Percentiles rank a stretch among this genome's conserved stretches.
phyloP scores from a whole-genome alignment of 345 rosid species.

The Melaleuca alternifolia region DNA sequence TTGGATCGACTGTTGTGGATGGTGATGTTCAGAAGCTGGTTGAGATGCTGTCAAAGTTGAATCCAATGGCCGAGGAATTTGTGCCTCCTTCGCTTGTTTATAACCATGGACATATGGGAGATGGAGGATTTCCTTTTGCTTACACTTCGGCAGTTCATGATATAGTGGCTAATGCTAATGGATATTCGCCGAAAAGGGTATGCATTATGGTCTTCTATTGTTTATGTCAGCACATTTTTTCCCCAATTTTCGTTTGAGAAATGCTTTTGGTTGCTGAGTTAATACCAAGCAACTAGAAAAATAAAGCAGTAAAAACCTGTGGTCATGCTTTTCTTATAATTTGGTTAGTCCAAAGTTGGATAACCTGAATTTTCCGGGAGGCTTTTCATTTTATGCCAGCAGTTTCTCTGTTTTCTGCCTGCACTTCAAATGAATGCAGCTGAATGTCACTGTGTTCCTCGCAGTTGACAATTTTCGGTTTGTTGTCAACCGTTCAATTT shows the following conservation, averaged over 20 bases:
- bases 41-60: constrained; percentile 76
- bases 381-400: neutral
- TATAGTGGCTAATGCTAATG: constrained; percentile 35
- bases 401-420: neutral
- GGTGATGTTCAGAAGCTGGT: constrained; percentile 60
- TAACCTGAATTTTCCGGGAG: neutral
- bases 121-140: constrained; percentile 43
- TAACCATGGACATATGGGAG: constrained; percentile 20
- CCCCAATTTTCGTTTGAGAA: neutral
- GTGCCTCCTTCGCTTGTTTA: constrained; percentile 68
- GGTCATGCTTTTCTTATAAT: neutral
- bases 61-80: constrained; percentile 95
- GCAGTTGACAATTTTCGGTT: neutral
- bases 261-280: neutral
- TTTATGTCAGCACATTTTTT: neutral
- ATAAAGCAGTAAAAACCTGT: neutral
- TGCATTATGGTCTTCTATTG: neutral
- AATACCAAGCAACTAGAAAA: neutral
- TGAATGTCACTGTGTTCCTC: neutral
- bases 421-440: neutral
- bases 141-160: constrained; percentile 43
- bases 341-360: neutral
- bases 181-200: constrained; percentile 74
- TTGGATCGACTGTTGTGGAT: constrained; percentile 3
- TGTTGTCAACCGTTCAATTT: neutral